Conservation (phyloP, 352 stramenopile genomes). For the Aphanomyces invadans region DNA sequence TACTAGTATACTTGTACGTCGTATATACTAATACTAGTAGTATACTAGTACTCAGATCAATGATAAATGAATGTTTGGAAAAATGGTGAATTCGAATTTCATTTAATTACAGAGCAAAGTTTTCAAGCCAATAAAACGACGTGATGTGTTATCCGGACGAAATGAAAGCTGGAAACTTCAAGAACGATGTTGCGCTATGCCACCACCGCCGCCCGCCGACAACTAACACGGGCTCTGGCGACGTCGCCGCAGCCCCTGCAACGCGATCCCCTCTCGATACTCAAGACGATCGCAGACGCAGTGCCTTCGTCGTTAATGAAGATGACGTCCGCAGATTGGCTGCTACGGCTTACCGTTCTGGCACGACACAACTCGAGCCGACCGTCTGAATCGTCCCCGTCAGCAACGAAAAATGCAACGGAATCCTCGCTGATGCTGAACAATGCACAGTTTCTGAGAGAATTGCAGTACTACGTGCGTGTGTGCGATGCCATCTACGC, state of each 20-base stretch:
- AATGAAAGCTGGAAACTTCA: slow-evolving; percentile 20
- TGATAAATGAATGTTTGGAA: too few species aligned
- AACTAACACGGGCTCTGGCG: neutral
- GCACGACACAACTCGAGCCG: slow-evolving; percentile 57
- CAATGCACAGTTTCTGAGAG: slow-evolving; percentile 19
- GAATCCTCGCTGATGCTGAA: neutral
- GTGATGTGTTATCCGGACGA: neutral
- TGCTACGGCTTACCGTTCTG: slow-evolving; percentile 68
- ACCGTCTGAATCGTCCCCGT: neutral
- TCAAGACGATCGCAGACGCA: slow-evolving; percentile 65
- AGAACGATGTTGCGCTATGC: slow-evolving; percentile 3
- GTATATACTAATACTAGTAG: too few species aligned
- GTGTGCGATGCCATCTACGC: slow-evolving; percentile 68
- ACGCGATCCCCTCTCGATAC: slow-evolving; percentile 53
- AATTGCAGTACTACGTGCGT: slow-evolving; percentile 28
- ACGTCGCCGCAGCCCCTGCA: slow-evolving; percentile 4
- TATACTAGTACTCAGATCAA: too few species aligned
- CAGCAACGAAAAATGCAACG: neutral
- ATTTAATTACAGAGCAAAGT: neutral
- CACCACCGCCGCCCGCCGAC: neutral
- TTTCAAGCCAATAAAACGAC: neutral
- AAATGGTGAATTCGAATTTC: neutral
- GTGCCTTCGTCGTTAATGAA: slow-evolving; percentile 48
- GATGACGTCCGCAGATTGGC: slow-evolving; percentile 72
- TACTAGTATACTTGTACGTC: too few species aligned